Evolutionary conservation across 1,139 yeast genomes (phyloP).

Genomic region (Yamadazyma membranifaciens): DNA sequence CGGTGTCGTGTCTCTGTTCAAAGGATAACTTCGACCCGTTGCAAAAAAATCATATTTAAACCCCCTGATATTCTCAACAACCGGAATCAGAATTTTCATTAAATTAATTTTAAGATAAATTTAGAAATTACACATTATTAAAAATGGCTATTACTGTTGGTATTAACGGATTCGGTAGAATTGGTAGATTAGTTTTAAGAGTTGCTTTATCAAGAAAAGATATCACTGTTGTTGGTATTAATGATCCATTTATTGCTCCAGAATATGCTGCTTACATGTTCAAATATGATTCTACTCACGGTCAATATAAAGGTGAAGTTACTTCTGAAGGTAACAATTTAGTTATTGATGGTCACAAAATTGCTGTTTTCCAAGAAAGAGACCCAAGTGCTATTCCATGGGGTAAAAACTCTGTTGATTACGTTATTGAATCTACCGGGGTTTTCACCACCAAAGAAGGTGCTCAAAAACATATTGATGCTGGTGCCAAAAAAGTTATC

Average conservation of each 20-base stretch:
- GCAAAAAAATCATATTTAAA: constrained; percentile 13
- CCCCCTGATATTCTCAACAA: constrained; percentile 5
- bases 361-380: constrained; percentile 70
- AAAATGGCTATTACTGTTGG: constrained; percentile 55
- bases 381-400: constrained; percentile 82
- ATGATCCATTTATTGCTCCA: constrained; percentile 80
- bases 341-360: constrained; percentile 66
- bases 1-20: constrained; percentile 1
- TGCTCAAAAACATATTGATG: constrained; percentile 77
- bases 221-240: constrained; percentile 76
- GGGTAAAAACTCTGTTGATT: constrained; percentile 76
- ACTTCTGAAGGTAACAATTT: constrained; percentile 53
- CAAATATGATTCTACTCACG: constrained; percentile 88
- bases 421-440: constrained; percentile 86
- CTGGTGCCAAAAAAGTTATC: constrained; percentile 88
- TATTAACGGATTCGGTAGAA: constrained; percentile 89
- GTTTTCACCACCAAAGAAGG: constrained; percentile 78
- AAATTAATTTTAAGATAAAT: constrained; percentile 1
- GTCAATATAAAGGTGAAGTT: constrained; percentile 70
- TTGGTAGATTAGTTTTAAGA: constrained; percentile 84
- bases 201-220: constrained; percentile 69
- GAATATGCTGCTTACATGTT: constrained; percentile 87
- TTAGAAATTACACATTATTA: not conserved
- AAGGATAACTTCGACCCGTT: constrained; percentile 22
- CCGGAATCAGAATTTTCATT: constrained; percentile 1